phyloP scores from a whole-genome alignment of 2,329 filamentous ascomycete species.

The Colletotrichum sp. region DNA sequence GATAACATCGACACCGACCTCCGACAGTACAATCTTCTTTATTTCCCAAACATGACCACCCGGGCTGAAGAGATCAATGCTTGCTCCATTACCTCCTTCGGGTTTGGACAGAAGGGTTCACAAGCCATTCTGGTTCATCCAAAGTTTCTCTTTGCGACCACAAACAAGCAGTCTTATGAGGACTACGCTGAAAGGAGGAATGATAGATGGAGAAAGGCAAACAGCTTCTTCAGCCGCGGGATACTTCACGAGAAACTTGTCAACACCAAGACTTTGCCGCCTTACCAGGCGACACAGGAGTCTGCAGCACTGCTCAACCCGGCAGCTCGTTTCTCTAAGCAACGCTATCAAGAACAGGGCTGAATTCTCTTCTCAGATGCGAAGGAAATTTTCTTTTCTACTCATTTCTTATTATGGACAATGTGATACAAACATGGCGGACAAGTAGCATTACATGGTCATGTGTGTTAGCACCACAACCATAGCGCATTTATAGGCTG shows the following conservation, averaged over 20 bases:
- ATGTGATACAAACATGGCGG: not conserved
- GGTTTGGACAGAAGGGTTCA: slow-evolving; percentile 49
- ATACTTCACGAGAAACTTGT: not conserved
- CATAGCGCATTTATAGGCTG: not conserved
- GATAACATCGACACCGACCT: slow-evolving; percentile 38
- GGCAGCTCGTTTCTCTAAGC: not conserved
- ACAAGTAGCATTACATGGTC: not conserved
- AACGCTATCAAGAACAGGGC: not conserved
- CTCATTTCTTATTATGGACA: not conserved
- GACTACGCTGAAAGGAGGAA: not conserved
- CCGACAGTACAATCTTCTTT: slow-evolving; percentile 32
- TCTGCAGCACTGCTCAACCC: not conserved
- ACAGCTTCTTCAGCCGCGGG: not conserved
- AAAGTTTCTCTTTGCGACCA: slow-evolving; percentile 36
- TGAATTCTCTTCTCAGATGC: not conserved
- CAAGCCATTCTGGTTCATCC: slow-evolving; percentile 39
- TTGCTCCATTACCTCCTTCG: slow-evolving; percentile 44
- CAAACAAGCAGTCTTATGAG: slow-evolving; percentile 21
- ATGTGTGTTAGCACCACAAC: not conserved
- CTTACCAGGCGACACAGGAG: not conserved
- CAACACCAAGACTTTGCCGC: not conserved
- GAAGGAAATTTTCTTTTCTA: not conserved
- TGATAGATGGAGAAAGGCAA: not conserved
- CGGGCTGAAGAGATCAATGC: slow-evolving; percentile 33
- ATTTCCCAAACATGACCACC: slow-evolving; percentile 33